Percentiles rank a stretch among this genome's conserved stretches.
These are phyloP conservation scores for Phytopythium chamaehyphon DNA, from an alignment of 352 stramenopile species.

Conservation along the genomic window DNA sequence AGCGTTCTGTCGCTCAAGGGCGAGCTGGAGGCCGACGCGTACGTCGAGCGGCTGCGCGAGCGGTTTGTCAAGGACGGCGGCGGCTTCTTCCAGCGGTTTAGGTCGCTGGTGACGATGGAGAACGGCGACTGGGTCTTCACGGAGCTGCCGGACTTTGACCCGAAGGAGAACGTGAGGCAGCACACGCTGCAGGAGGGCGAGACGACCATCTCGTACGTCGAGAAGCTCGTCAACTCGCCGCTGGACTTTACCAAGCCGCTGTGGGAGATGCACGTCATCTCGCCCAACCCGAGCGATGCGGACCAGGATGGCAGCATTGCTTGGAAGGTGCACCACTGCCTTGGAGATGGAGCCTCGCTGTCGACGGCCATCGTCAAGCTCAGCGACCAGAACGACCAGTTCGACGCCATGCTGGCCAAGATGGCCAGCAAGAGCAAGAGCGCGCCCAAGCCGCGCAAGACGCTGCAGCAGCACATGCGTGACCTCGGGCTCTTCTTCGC, in stretches of 20 bases:
- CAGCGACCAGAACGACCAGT: slow-evolving; percentile 65
- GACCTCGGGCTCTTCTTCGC: slow-evolving; percentile 23
- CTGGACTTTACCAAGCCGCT: slow-evolving; percentile 66
- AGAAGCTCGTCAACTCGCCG: slow-evolving; percentile 67
- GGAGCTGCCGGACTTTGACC: slow-evolving; percentile 54
- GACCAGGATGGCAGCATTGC: slow-evolving; percentile 38
- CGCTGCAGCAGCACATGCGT: slow-evolving; percentile 15
- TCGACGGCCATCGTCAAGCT: slow-evolving; percentile 59
- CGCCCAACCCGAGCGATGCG: slow-evolving; percentile 20
- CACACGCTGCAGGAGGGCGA: slow-evolving; percentile 51
- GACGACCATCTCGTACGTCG: slow-evolving; percentile 56
- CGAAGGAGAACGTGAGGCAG: slow-evolving; percentile 41
- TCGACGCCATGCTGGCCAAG: slow-evolving; percentile 60
- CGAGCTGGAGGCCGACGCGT: slow-evolving; percentile 33
- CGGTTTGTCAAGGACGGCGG: slow-evolving; percentile 50
- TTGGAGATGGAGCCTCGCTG: slow-evolving; percentile 69
- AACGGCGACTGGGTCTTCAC: slow-evolving; percentile 36
- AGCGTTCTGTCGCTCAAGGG: slow-evolving; percentile 55
- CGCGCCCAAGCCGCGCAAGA: slow-evolving; percentile 20
- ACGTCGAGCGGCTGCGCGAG: slow-evolving; percentile 43
- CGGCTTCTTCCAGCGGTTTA: slow-evolving; percentile 67
- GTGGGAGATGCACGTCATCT: slow-evolving; percentile 71
- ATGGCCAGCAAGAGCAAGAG: slow-evolving; percentile 23
- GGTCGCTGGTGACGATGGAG: slow-evolving; percentile 45
- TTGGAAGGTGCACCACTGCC: slow-evolving; percentile 78